Evolutionary conservation across 805 yeast species (phyloP), one percentile per base, ranked within the genome.

Genomic region (Jamesozyma spencerorum): DNA sequence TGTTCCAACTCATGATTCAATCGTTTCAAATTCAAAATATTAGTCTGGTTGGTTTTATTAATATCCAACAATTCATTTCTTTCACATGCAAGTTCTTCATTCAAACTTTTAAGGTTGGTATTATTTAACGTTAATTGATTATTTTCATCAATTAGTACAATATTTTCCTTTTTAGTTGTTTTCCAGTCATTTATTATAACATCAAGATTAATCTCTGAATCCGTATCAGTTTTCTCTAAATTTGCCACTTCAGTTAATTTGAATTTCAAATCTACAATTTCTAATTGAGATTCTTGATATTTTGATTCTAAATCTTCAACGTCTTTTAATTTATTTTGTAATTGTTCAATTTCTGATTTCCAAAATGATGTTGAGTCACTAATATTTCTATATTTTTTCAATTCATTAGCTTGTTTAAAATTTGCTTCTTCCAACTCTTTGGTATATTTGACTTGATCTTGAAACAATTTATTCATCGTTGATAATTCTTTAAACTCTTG

Each of bases 351-450:
- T 48, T 52, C 62, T 6, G 26, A 26, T 43, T 51, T 51, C 53
- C 58, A 53, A 37, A 55, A 57, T 11, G 44, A 33, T 8, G 41
- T 46, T 1, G 57, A 49, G 8, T 58, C 60, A 15, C 39, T 49
- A 2, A 45, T 14, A 18, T 49, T 45, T 20, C 73, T 72, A 18
- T 76, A 61, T 8, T 65, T 62, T 45, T 70, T 69, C 42, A 81
- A 66, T 31, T 75, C 70, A 44, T 68, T 72, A 18, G 75, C 62
- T 51, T 80, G 77, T 6, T 69, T 62, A 38, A 77, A 62, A 44
- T 75, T 72, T 45, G 72, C 70, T 4, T 67, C 64, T 45, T 80
- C 85, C 43, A 72, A 50, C 32, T 66, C 68, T 48, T 68, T 61
- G 34, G 72, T 57, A 46, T 71, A 67, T 19, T 63, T 55, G 31